These are phyloP conservation scores for Phytopythium chamaehyphon DNA, from an alignment of 352 stramenopile genomes.

Conservation along the genomic window DNA sequence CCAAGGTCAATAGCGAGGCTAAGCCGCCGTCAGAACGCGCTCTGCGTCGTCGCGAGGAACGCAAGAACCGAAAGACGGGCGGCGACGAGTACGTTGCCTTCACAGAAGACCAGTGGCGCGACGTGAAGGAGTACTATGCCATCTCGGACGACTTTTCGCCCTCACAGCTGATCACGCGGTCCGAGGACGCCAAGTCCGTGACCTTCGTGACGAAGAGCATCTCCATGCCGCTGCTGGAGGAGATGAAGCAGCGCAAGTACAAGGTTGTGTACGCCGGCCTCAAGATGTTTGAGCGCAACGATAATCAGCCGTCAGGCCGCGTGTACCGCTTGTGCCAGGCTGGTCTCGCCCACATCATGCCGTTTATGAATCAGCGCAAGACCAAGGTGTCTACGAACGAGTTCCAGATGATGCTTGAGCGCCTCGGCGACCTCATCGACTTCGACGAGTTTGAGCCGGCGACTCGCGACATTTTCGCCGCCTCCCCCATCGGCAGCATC, in stretches of 20 bases:
- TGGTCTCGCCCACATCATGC: conserved; percentile 79
- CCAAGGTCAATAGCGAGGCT: conserved; percentile 12
- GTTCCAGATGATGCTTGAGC: conserved; percentile 85
- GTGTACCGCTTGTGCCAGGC: conserved; percentile 90
- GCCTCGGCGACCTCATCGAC: conserved; percentile 74
- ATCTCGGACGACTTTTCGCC: conserved; percentile 62
- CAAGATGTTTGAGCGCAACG: conserved; percentile 91
- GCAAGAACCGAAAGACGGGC: conserved; percentile 38
- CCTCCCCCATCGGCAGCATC: conserved; percentile 70
- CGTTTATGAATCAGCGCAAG: conserved; percentile 74
- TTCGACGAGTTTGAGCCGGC: conserved; percentile 76
- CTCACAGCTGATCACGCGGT: conserved; percentile 84
- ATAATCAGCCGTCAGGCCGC: conserved; percentile 54
- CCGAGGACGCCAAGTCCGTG: conserved; percentile 80
- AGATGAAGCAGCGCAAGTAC: conserved; percentile 85
- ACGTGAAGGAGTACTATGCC: conserved; percentile 77
- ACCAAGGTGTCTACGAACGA: conserved; percentile 55
- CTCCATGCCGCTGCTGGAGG: conserved; percentile 67
- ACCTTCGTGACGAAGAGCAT: conserved; percentile 86
- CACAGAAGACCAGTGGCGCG: conserved; percentile 41
- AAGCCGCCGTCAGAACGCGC: conserved; percentile 19
- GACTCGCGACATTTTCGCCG: conserved; percentile 44
- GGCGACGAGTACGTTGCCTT: conserved; percentile 81
- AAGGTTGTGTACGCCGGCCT: conserved; percentile 90
- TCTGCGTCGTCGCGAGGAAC: conserved; percentile 36